Percentiles rank a stretch among this genome's conserved stretches.
Evolutionary conservation across 108 stramenopile genomes (phyloP).

Genomic region (Conticribra guillardii): DNA sequence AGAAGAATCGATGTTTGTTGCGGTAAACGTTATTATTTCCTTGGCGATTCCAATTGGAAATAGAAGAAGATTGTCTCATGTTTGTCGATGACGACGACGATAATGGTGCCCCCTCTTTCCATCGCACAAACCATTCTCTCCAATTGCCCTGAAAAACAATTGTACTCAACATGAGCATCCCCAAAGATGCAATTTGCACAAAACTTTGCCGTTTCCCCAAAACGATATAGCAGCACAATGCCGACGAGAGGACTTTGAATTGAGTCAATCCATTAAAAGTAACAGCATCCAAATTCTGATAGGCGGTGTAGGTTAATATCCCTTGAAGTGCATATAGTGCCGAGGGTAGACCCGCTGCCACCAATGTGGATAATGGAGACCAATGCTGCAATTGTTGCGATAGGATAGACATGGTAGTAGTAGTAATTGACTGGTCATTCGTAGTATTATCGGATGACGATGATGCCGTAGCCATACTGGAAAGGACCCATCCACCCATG

Average conservation of each 20-base stretch:
- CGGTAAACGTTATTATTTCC: neutral
- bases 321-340: constrained; percentile 86
- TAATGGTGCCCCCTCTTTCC: neutral
- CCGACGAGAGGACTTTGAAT: constrained; percentile 90
- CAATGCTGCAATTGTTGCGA: constrained; percentile 34
- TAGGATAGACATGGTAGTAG: constrained; percentile 2
- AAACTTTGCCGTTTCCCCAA: constrained; percentile 72
- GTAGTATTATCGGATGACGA: neutral
- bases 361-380: constrained; percentile 51
- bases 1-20: no score
- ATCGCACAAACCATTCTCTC: constrained; percentile 24
- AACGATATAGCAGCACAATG: constrained; percentile 86
- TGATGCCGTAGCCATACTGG: neutral
- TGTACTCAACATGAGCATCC: constrained; percentile 68
- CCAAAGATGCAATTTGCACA: constrained; percentile 74
- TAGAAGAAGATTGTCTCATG: neutral
- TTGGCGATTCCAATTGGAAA: neutral
- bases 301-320: constrained; percentile 67
- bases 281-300: constrained; percentile 81
- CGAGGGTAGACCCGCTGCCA: constrained; percentile 80
- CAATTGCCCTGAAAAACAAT: constrained; percentile 65
- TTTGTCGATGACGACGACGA: neutral
- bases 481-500: constrained; percentile 35
- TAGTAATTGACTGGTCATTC: neutral
- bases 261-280: constrained; percentile 91